Base-by-base conservation (phyloP, 805 yeast species). In the Pichia exigua region DNA sequence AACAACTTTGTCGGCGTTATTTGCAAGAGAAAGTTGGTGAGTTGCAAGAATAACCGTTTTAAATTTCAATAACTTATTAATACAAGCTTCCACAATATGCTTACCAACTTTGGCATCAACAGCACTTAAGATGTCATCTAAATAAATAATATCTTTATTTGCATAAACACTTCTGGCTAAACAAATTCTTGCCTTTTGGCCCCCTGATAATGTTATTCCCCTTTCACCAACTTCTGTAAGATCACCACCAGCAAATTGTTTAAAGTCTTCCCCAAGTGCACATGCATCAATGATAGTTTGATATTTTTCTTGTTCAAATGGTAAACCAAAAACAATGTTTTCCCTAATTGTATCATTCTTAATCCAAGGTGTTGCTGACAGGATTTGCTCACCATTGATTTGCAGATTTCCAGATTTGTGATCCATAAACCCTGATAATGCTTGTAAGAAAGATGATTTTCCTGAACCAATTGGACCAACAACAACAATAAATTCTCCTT, bases 171-270 rank as follows among this genome's bases (percentile, higher is more conserved):
- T 87, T 59, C 90, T 74, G 0, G 89, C 89, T 44, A 83, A 67
- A 15, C 83, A 75, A 28, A 83, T 66, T 62, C 95, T 77, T 0
- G 95, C 92, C 70, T 87, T 87, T 65, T 87, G 95, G 47, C 95
- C 95, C 50, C 95, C 95, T 17, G 92, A 84, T 43, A 87, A 68
- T 0, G 94, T 86, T 46, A 87, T 81, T 60, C 95, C 95, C 63
- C 87, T 76, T 64, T 87, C 95, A 55, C 95, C 95, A 59, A 87
- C 85, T 64, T 85, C 87, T 0, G 95, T 86, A 48, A 66, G 61
- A 59, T 88, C 95, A 30, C 92, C 92, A 40, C 82, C 87, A 11
- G 85, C 84, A 38, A 88, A 67, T 44, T 79, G 74, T 5, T 76
- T 76, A 55, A 87, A 72, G 65, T 87, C 96, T 44, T 76, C 77